These are phyloP conservation scores for Cardamine chenopodiifolia DNA, from an alignment of 345 rosid species.

Conservation along the genomic window DNA sequence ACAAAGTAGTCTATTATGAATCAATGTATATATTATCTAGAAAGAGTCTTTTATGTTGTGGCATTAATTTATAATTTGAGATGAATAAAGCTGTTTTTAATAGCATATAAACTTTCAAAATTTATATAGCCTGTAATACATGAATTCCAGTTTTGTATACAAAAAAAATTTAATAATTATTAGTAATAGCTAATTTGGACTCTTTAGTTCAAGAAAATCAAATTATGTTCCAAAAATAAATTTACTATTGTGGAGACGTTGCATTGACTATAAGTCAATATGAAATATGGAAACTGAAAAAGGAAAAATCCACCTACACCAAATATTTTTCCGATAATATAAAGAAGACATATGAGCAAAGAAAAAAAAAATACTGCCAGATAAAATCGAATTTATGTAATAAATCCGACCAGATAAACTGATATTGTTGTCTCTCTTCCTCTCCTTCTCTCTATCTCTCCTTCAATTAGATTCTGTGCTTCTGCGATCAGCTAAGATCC, in stretches of 20 bases:
- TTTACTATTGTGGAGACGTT: slow-evolving; percentile 14
- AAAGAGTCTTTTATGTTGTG: not conserved
- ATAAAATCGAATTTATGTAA: slow-evolving; percentile 29
- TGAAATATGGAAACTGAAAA: slow-evolving; percentile 8
- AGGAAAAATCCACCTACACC: slow-evolving; percentile 27
- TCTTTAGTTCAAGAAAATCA: not conserved
- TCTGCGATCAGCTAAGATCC: slow-evolving; percentile 43
- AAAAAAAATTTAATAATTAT: not conserved
- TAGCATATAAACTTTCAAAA: not conserved
- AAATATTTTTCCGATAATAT: slow-evolving; percentile 3
- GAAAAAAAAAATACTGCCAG: not conserved
- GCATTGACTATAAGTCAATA: slow-evolving; percentile 36
- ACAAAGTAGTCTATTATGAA: not conserved
- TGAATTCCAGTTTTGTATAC: not conserved
- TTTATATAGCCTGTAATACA: slow-evolving; percentile 19
- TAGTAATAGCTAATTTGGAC: slow-evolving; percentile 10
- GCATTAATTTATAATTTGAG: not conserved
- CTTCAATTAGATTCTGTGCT: slow-evolving; percentile 39
- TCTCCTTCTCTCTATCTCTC: slow-evolving; percentile 1
- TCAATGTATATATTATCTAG: not conserved
- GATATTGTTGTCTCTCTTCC: slow-evolving; percentile 41
- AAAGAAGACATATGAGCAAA: not conserved
- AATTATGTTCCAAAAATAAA: not conserved
- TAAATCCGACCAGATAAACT: slow-evolving; percentile 44
- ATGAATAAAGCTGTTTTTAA: not conserved